Evolutionary conservation across 768 basidiomycete species (phyloP), one percentile per base, ranked within the genome.

Genomic region (Naematelia encephala): DNA sequence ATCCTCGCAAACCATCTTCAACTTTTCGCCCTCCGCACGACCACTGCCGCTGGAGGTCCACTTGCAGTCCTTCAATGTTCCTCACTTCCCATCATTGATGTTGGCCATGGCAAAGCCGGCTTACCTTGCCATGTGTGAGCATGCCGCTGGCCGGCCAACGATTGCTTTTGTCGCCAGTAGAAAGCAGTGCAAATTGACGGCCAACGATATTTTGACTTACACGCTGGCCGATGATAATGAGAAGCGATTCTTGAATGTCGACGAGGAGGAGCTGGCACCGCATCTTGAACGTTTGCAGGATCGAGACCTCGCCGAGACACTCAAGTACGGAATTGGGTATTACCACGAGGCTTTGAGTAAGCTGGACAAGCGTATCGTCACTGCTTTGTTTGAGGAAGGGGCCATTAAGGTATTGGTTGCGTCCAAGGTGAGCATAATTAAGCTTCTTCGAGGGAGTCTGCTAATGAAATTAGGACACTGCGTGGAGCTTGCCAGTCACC

Each of bases 31-130:
- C 0, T 88, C 89, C 86, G 91, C 93, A 14, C 90, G 94, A n/a
- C 92, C 94, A 2, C 80, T 97, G 11, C 92, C 96, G 64, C 89
- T 99, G 86, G 91, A 97, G 59, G 92, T 99, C 49, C 93, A 98
- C 72, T 80, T 99, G 5, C 96, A 99, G 71, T 91, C 89, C 43
- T 99, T 96, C 81, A 84, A 84, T 25, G 90, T 92, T 47, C 90
- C 92, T n/a, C 96, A 98, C 72, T 96, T 94, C 85, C 92, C 96
- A 0, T 96, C 92, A 0, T 81, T 99, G 43, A 98, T 99, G 94
- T 91, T 98, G 60, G 84, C 92, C 46, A 98, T 99, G 96, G 92
- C 93, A 8, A 98, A 98, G 74, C 96, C 96, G 0, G 90, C 94
- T 0, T 98, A 97, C 75, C 84, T 98, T 5, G 87, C 93, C 27